phyloP scores from a whole-genome alignment of 495 filamentous ascomycete species.

The Aspergillus heteromorphus region DNA sequence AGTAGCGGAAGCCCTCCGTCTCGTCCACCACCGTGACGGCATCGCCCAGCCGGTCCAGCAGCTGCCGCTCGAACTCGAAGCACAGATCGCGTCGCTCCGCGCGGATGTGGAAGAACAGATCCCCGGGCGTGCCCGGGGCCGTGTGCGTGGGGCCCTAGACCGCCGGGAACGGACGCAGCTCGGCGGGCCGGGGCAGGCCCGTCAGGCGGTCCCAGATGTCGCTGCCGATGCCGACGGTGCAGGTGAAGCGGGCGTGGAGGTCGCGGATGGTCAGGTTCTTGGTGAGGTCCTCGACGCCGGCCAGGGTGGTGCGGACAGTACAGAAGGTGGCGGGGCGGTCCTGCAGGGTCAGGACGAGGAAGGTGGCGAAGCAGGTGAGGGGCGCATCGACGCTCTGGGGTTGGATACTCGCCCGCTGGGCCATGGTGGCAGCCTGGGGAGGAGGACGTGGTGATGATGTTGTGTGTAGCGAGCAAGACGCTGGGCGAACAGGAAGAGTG shows the following conservation, averaged over 20 bases:
- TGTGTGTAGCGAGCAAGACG: not conserved
- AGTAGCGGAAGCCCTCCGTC: constrained; percentile 55
- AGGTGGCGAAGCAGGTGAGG: constrained; percentile 33
- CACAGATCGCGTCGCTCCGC: constrained; percentile 51
- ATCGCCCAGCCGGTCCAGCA: constrained; percentile 45
- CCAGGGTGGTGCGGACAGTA: constrained; percentile 41
- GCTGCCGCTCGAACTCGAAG: constrained; percentile 53
- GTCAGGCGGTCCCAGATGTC: constrained; percentile 45
- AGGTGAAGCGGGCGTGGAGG: constrained; percentile 41
- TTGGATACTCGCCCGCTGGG: not conserved
- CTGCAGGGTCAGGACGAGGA: constrained; percentile 43
- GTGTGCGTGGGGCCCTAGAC: constrained; percentile 42
- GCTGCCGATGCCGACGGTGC: constrained; percentile 51
- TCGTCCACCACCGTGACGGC: constrained; percentile 44
- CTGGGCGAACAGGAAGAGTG: not conserved
- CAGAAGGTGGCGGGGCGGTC: constrained; percentile 28
- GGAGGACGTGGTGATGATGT: not conserved
- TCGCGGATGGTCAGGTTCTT: constrained; percentile 54
- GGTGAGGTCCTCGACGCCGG: constrained; percentile 38
- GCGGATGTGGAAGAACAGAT: constrained; percentile 54
- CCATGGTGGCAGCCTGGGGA: not conserved
- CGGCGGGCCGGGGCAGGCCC: constrained; percentile 37
- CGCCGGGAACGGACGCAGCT: constrained; percentile 48
- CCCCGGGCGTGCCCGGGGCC: constrained; percentile 48
- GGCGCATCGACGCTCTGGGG: not conserved